Evolutionary conservation across 1,139 yeast genomes (phyloP).

Genomic region (Tardiomyces blankii): DNA sequence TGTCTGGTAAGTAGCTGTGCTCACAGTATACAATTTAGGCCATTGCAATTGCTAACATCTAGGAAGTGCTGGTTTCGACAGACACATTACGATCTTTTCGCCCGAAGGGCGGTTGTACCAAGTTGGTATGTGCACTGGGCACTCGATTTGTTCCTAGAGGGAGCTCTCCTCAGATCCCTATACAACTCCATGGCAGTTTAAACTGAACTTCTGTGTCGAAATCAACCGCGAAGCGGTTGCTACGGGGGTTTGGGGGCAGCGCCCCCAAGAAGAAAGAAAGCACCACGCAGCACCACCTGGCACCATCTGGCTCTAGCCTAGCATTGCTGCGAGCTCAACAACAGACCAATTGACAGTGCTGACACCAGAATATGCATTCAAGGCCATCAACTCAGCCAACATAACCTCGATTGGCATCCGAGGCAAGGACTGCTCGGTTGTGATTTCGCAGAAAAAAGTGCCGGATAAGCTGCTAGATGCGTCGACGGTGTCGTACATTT

Average conservation of each 20-base stretch:
- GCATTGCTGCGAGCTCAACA: too few species aligned
- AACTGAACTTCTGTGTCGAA: too few species aligned
- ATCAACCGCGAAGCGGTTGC: too few species aligned
- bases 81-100: slow-evolving; percentile 96
- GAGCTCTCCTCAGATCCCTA: not conserved
- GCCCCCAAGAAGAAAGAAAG: too few species aligned
- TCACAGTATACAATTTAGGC: too few species aligned
- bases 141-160: not conserved
- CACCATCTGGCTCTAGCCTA: too few species aligned
- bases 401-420: slow-evolving; percentile 80
- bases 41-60: not conserved
- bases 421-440: slow-evolving; percentile 83
- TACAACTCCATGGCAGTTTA: too few species aligned
- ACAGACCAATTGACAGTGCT: too few species aligned
- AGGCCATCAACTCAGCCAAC: slow-evolving; percentile 89
- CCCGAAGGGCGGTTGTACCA: slow-evolving; percentile 97
- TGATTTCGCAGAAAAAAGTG: slow-evolving; percentile 89
- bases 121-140: slow-evolving; percentile 30
- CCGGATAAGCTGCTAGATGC: slow-evolving; percentile 92
- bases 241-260: too few species aligned
- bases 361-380: slow-evolving; percentile 67
- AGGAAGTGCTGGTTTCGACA: slow-evolving; percentile 69
- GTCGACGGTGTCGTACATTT: slow-evolving; percentile 71
- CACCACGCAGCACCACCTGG: too few species aligned
- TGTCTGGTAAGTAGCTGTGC: too few species aligned